Evolutionary conservation across 1,284 basidiomycete species (phyloP), one percentile per base, ranked within the genome.

Genomic region (Anthracocystis walkeri): DNA sequence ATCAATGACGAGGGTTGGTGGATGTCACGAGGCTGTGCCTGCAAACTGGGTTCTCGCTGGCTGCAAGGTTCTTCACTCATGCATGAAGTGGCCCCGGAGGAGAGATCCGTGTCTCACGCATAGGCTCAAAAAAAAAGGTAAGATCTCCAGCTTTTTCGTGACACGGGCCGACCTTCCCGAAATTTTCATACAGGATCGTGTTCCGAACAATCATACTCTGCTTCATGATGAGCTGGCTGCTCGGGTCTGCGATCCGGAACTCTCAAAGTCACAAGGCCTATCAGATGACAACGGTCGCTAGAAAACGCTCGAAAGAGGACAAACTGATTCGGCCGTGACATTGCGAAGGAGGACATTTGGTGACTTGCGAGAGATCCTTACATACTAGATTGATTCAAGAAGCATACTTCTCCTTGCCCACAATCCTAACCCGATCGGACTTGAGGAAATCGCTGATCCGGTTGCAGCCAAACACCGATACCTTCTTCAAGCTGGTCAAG

Each of bases 381-480:
- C 20, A 45, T 10, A 21, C 20, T 21, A 45, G 7, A 18, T 11
- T 11, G 1, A 35, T 58, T 20, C n/a, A 72, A 14, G 45, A 8
- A 8, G 62, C 74, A 38, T 73, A 80, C 58, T 73, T 72, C 61
- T 81, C 74, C 54, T 79, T 81, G 59, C 82, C 82, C 27, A 83
- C 46, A 35, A 83, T 74, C n/a, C 72, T 64, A 35, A 83, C 71
- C 16, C 67, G 60, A 4, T 77, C 75, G 14, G 75, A 77, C 51
- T 48, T 63, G 23, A 77, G 27, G 25, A 72, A 78, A 65, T 80
- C 79, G 58, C 62, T 63, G 61, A 78, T 75, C n/a, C 75, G 67
- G 53, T 85, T 85, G 71, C 83, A 81, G 7, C 86, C 85, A 53
- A 86, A 86, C 16, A 86, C 72, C 53, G 77, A 82, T 25, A 86